Percentiles rank a stretch among this genome's conserved stretches.
Conservation (phyloP, 2,329 filamentous ascomycete species). For the Cordyceps fumosorosea region DNA sequence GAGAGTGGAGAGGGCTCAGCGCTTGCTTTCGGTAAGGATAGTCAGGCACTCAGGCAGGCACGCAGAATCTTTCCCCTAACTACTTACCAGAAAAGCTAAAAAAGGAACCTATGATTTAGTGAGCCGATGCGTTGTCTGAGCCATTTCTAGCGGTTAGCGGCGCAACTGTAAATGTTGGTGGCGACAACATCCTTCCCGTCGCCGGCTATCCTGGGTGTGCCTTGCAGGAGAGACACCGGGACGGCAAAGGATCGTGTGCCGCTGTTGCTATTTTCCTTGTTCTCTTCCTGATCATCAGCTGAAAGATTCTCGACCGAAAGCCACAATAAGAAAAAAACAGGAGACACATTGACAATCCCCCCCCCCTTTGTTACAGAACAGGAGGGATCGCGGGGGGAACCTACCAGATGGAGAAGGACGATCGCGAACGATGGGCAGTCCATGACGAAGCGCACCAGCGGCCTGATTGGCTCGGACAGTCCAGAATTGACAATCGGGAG, state of each 20-base stretch:
- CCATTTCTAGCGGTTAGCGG: background rate
- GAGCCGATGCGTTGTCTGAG: background rate
- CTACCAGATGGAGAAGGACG: background rate
- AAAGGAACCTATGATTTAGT: background rate
- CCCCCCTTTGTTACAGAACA: background rate
- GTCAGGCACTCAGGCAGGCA: background rate
- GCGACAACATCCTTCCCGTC: background rate
- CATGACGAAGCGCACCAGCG: background rate
- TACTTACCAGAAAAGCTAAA: background rate
- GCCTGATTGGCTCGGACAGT: background rate
- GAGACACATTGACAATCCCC: no score
- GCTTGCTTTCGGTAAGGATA: background rate
- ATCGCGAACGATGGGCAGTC: slow-evolving; percentile 2
- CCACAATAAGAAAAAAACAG: background rate
- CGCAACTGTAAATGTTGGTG: background rate
- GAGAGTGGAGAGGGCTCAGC: background rate
- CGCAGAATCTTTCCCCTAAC: background rate
- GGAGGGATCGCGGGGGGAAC: background rate
- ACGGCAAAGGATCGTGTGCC: background rate
- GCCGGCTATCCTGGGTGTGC: background rate
- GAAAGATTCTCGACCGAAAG: background rate
- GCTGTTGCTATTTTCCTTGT: background rate
- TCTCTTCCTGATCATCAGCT: background rate
- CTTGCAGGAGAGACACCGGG: background rate
- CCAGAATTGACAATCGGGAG: background rate